Base-by-base conservation (phyloP, 1,284 basidiomycete species). In the Irpex lacteus region DNA sequence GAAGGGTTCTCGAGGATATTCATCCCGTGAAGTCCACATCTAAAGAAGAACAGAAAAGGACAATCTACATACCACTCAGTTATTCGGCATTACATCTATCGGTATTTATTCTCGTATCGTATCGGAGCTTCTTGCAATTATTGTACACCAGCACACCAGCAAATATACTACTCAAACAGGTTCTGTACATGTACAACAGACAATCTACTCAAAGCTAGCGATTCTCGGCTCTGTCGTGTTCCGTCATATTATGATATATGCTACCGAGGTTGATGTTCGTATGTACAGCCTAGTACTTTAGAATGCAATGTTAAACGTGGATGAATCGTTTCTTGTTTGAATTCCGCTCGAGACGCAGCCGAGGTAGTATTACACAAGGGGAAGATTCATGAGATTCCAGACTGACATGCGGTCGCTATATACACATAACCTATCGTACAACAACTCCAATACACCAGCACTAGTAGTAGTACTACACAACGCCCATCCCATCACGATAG, bases 1-100 rank as follows among this genome's bases (percentile, higher is more conserved):
- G 87, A 90, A 69, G 88, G 88, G 4, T 90, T 86, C 73, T 90
- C 88, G 34, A 81, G 81, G 70, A 88, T 90, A 55, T 90, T 67
- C 62, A 69, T 71, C 55, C 71, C 71, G 47, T 72, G 50, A 52
- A 21, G 18, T 19, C 8, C 11, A n/a, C 50, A 52, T 18, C 15
- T 44, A 11, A 5, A 2, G 11, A 5, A 4, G 15, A 9, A 9
- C 40, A 15, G 2, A 3, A 15, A 44, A 44, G 8, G 11, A 44
- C 8, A 11, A 44, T 44, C 40, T 15, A 15, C 11, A 44, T 15
- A 5, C 40, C 15, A 44, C 40, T 44, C 40, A 44, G 4, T 44
- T 44, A 44, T 44, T 44, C 2, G 40, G 26, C 26, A 26, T 26
- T 26, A 26, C 40, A 44, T 44, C 40, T 44, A 44, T 44, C 15